Percentiles rank a stretch among this genome's conserved stretches.
Conservation (phyloP, 176 grass and related monocot species). For the Oryza punctata region DNA sequence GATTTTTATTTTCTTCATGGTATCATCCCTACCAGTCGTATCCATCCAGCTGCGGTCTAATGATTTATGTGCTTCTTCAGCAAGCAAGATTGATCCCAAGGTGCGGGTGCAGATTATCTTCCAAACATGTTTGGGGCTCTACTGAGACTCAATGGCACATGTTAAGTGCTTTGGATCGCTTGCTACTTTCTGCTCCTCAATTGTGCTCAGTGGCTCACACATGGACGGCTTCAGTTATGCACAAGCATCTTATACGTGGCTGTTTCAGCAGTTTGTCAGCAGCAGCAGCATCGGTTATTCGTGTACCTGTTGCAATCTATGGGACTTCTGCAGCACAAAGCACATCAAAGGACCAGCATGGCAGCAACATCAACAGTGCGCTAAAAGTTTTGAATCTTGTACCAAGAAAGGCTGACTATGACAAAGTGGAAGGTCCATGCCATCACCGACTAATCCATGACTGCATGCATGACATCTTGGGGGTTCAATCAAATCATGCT, state of each 20-base stretch:
- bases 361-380: slow-evolving; percentile 13
- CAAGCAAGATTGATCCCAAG: neutral
- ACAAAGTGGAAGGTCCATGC: neutral
- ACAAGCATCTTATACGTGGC: neutral
- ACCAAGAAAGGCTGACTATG: slow-evolving; percentile 20
- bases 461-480: slow-evolving; percentile 53
- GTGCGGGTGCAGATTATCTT: neutral
- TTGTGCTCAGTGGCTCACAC: neutral
- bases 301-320: neutral
- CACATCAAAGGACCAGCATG: neutral
- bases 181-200: neutral
- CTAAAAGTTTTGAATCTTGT: slow-evolving; percentile 41
- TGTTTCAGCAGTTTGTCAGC: slow-evolving; percentile 7
- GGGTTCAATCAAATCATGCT: neutral
- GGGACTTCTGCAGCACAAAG: neutral
- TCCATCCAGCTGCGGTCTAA: neutral
- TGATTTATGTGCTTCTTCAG: neutral
- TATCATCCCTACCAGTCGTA: neutral
- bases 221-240: slow-evolving; percentile 33
- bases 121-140: neutral
- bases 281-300: neutral
- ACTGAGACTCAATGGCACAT: neutral
- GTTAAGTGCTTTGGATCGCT: neutral
- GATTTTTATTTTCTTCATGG: neutral
- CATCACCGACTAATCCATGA: slow-evolving; percentile 49